Percentiles rank a stretch among this genome's conserved stretches.
phyloP scores from a whole-genome alignment of 331 rosid species.

The Pyrus hybrid region DNA sequence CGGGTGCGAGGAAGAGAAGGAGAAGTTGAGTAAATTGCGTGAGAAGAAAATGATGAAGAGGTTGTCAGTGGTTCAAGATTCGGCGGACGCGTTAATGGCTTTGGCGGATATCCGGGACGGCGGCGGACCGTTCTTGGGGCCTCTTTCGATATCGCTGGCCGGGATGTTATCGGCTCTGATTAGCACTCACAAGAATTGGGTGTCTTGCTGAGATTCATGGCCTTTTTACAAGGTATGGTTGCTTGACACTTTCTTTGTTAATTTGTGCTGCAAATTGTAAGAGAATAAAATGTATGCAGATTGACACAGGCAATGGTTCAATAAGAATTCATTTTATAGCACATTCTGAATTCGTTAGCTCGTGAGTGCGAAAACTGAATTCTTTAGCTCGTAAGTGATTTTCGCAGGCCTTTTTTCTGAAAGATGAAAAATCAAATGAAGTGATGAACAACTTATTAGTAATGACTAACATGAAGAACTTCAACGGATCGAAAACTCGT shows the following conservation, averaged over 20 bases:
- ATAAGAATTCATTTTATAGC: background rate
- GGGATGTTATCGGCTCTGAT: conserved; percentile 72
- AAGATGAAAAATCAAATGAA: background rate
- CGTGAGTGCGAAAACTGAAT: too few species aligned
- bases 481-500: background rate
- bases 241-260: background rate
- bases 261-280: background rate
- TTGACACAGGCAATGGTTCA: background rate
- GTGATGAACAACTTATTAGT: background rate
- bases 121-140: conserved; percentile 39
- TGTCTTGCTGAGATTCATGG: conserved; percentile 41
- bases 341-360: background rate
- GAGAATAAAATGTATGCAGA: background rate
- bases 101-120: conserved; percentile 63
- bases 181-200: conserved; percentile 85
- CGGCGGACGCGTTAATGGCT: conserved; percentile 71
- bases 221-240: background rate
- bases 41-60: conserved; percentile 56
- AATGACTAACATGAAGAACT: background rate
- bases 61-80: conserved; percentile 71
- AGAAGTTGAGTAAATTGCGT: conserved; percentile 31
- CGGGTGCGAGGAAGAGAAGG: conserved; percentile 28
- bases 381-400: too few species aligned
- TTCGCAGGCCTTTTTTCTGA: too few species aligned
- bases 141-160: conserved; percentile 42